These are phyloP conservation scores for Coffea humblotiana DNA, from an alignment of 305 asterid species.

Conservation along the genomic window DNA sequence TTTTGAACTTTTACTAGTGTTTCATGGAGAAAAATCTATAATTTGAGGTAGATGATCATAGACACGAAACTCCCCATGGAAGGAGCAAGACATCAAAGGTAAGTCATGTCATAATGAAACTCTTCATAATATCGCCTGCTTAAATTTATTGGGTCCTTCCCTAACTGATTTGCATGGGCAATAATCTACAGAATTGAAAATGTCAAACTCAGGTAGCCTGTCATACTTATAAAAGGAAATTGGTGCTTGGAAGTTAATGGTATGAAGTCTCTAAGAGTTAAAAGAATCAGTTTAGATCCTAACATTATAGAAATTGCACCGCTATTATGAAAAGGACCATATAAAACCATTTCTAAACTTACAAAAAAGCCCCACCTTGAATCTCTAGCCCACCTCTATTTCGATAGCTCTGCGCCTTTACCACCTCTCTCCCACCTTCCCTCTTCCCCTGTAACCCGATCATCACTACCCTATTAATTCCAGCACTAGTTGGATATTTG, in stretches of 20 bases:
- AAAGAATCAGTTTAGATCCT: slow-evolving; percentile 8
- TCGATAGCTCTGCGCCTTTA: too few species aligned
- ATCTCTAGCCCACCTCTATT: too few species aligned
- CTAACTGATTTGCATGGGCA: slow-evolving; percentile 79
- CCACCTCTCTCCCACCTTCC: too few species aligned
- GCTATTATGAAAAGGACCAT: neutral
- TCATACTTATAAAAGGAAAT: slow-evolving; percentile 43
- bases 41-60: slow-evolving; percentile 91
- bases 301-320: neutral
- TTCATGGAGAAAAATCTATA: slow-evolving; percentile 28
- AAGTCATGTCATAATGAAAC: slow-evolving; percentile 81
- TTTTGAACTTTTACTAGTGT: too few species aligned
- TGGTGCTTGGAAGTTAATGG: slow-evolving; percentile 30
- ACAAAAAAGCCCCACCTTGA: too few species aligned
- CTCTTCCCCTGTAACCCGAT: too few species aligned
- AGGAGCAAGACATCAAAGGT: slow-evolving; percentile 82
- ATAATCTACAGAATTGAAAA: slow-evolving; percentile 90
- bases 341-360: neutral
- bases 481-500: neutral
- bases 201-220: slow-evolving; percentile 66
- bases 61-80: slow-evolving; percentile 83
- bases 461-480: too few species aligned
- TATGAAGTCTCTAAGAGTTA: neutral
- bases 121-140: slow-evolving; percentile 89
- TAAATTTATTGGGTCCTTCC: slow-evolving; percentile 78